Percentiles rank a stretch among this genome's conserved stretches.
These are phyloP conservation scores for Aleurites moluccanus DNA, from an alignment of 441 rosid species.

Conservation along the genomic window DNA sequence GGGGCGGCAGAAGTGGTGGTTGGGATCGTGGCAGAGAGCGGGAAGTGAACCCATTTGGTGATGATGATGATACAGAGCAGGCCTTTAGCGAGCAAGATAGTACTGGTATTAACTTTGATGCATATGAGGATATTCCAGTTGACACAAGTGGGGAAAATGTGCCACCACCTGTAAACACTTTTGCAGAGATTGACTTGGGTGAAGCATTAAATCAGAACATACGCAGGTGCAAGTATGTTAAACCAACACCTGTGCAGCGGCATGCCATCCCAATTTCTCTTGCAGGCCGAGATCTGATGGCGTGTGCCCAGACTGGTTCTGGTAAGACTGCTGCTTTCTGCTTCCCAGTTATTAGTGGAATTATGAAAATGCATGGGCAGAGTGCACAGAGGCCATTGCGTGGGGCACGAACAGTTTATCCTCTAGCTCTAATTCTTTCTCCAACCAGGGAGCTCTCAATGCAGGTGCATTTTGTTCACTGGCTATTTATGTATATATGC, in stretches of 20 bases:
- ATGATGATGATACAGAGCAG: constrained; percentile 44
- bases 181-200: constrained; percentile 86
- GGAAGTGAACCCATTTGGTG: constrained; percentile 82
- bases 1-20: constrained; percentile 49
- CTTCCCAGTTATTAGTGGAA: constrained; percentile 85
- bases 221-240: constrained; percentile 85
- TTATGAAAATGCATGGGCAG: constrained; percentile 57
- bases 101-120: constrained; percentile 82
- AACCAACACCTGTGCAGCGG: constrained; percentile 93
- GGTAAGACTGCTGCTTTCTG: constrained; percentile 98
- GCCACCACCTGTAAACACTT: constrained; percentile 75
- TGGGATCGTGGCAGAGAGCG: constrained; percentile 59
- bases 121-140: constrained; percentile 90
- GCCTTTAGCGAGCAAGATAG: constrained; percentile 58
- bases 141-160: constrained; percentile 90
- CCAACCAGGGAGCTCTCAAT: constrained; percentile 84
- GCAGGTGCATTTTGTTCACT: constrained; percentile 51
- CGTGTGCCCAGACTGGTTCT: constrained; percentile 97
- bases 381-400: constrained; percentile 60
- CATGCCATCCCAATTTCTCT: constrained; percentile 82
- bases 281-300: constrained; percentile 88
- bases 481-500: not conserved
- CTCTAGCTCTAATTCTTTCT: constrained; percentile 80
- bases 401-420: constrained; percentile 75
- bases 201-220: constrained; percentile 75